Percentiles rank a stretch among this genome's conserved stretches.
phyloP scores from a whole-genome alignment of 148 eudicot species.

The Heliamphora exappendiculata region DNA sequence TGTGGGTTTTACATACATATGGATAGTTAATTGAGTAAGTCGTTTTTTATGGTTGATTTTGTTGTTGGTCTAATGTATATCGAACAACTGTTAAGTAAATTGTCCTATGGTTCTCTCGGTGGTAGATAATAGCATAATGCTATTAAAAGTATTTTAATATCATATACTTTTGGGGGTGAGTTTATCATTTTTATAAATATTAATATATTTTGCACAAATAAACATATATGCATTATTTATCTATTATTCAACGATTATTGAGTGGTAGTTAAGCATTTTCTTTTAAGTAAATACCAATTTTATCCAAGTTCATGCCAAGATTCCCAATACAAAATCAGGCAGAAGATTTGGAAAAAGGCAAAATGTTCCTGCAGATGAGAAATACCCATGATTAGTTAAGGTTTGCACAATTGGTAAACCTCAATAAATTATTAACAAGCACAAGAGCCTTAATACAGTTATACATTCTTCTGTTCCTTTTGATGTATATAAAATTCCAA shows the following conservation, averaged over 20 bases:
- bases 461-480: conserved; percentile 18
- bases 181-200: too few relatives aligned
- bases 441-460: conserved; percentile 1
- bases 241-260: not conserved
- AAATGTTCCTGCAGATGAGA: conserved; percentile 35
- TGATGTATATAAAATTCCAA: conserved; percentile 16
- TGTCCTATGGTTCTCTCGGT: too few relatives aligned
- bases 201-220: too few relatives aligned
- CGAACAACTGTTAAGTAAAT: too few relatives aligned
- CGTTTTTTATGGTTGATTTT: too few relatives aligned
- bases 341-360: conserved; percentile 30
- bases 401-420: conserved; percentile 9
- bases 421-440: conserved; percentile 8
- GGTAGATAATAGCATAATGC: too few relatives aligned
- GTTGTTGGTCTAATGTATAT: too few relatives aligned
- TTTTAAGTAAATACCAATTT: conserved; percentile 2
- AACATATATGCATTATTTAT: too few relatives aligned
- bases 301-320: conserved; percentile 26
- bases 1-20: too few relatives aligned
- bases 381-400: conserved; percentile 39
- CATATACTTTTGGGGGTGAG: too few relatives aligned
- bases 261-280: not conserved
- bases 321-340: conserved; percentile 32
- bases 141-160: too few relatives aligned
- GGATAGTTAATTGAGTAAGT: too few relatives aligned